Evolutionary conservation across 2,329 filamentous ascomycete species (phyloP), one percentile per base, ranked within the genome.

Genomic region (Colletotrichum limetticola): DNA sequence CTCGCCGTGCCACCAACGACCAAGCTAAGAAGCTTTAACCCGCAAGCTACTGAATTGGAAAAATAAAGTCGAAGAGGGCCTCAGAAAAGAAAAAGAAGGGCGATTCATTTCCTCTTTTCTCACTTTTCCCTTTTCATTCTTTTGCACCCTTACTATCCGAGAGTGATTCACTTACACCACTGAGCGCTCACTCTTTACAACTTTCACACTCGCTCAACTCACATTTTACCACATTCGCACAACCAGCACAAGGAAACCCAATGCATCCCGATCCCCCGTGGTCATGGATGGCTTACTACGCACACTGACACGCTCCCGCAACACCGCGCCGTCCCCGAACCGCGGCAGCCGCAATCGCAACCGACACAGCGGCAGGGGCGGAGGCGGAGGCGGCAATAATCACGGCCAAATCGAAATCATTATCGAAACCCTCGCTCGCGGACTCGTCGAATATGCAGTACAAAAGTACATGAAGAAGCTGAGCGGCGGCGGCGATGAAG

Each of bases 391-490:
- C 26, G 63, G 63, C 2, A 60, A 58, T 2, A 60, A 30, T 5
- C 28, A 63, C 52, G n/a, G 52, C 24, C 69, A 74, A 26, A 64
- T 68, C 12, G 72, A 74, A 42, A 32, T 58, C 14, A 56, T 74
- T 3, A 60, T 74, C 24, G 63, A 68, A 16, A 53, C 66, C 7
- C 72, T 74, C n/a, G 72, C 72, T 4, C 28, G 60, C 12, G 65
- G 69, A 2, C 69, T 74, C 19, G 70, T 74, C 2, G 65, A 60
- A 7, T 74, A 72, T 32, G 72, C 72, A 4, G 64, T 74, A 5
- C 56, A 65, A 14, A 72, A 72, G 32, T 74, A 74, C 68, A 64
- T 68, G 32, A 61, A 65, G 22, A 57, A 42, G 42, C 59, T 56
- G 4, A 9, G 26, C 37, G 59, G 37, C 52, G 60, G 57, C 53